These are phyloP conservation scores for Aegle marmelos DNA, from an alignment of 345 rosid genomes.

Conservation along the genomic window DNA sequence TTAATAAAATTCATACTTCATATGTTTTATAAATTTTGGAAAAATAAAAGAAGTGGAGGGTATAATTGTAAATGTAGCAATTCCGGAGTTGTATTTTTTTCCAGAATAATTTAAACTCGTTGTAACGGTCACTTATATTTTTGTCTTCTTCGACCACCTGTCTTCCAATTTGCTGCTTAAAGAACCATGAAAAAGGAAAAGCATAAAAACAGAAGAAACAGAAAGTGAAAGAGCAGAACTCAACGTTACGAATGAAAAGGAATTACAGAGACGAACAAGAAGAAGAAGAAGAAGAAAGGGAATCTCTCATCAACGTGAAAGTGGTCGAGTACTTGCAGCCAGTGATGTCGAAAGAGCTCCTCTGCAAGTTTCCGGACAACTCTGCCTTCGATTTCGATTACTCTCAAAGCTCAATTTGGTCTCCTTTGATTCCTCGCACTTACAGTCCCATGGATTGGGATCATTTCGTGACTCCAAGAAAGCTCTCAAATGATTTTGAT, in stretches of 20 bases:
- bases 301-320: constrained; percentile 41
- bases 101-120: background rate
- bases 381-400: constrained; percentile 72
- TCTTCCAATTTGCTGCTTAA: background rate
- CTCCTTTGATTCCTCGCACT: constrained; percentile 67
- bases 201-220: background rate
- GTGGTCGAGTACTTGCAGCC: constrained; percentile 79
- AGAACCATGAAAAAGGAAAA: background rate
- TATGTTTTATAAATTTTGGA: no score
- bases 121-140: constrained; percentile 7
- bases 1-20: no score
- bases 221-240: background rate
- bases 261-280: constrained; percentile 23
- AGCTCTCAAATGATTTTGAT: constrained; percentile 30
- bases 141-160: background rate
- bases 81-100: no score
- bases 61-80: background rate
- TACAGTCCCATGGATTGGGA: constrained; percentile 46
- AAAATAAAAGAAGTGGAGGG: background rate
- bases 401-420: constrained; percentile 88
- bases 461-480: constrained; percentile 23
- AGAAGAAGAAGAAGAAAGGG: constrained; percentile 27
- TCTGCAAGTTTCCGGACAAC: constrained; percentile 78
- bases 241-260: background rate
- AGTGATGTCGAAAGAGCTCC: constrained; percentile 66